These are phyloP conservation scores for Erysimum cheiranthoides DNA, from an alignment of 345 rosid genomes.

Conservation along the genomic window DNA sequence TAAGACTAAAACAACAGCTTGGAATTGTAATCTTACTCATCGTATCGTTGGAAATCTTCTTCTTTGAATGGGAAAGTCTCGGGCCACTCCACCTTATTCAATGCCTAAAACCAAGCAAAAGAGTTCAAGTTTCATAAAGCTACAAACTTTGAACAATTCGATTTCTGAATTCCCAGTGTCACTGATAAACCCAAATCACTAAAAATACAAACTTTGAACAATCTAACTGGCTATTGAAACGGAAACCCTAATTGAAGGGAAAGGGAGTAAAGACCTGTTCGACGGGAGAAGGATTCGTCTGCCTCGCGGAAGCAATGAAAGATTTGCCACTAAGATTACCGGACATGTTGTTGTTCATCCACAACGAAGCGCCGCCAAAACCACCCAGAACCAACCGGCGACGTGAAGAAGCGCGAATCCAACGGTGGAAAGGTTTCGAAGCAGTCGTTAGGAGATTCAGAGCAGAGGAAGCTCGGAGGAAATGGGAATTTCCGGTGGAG, in stretches of 20 bases:
- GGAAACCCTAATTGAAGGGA: neutral
- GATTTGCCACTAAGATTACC: slow-evolving; percentile 50
- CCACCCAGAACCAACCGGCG: slow-evolving; percentile 66
- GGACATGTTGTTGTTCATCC: slow-evolving; percentile 60
- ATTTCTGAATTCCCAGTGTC: neutral
- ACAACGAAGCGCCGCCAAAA: slow-evolving; percentile 57
- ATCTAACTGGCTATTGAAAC: neutral
- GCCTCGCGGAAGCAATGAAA: slow-evolving; percentile 80
- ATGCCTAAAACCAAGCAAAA: slow-evolving; percentile 49
- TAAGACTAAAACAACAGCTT: slow-evolving; percentile 8
- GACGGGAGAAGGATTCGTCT: slow-evolving; percentile 56
- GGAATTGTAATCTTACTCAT: slow-evolving; percentile 59
- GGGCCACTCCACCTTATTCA: slow-evolving; percentile 86
- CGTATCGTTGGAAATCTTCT: slow-evolving; percentile 88
- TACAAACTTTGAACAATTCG: neutral
- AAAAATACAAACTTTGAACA: slow-evolving; percentile 18
- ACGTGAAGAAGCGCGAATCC: slow-evolving; percentile 49
- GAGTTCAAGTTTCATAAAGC: neutral
- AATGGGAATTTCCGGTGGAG: slow-evolving; percentile 5
- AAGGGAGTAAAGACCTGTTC: slow-evolving; percentile 65
- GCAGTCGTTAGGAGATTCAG: slow-evolving; percentile 35
- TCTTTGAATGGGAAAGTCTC: slow-evolving; percentile 87
- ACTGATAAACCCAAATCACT: slow-evolving; percentile 14
- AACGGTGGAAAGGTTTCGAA: slow-evolving; percentile 34
- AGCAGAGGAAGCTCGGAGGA: slow-evolving; percentile 40